Evolutionary conservation across 2,329 filamentous ascomycete species (phyloP), one percentile per base, ranked within the genome.

Genomic region (Aspergillus piperis): DNA sequence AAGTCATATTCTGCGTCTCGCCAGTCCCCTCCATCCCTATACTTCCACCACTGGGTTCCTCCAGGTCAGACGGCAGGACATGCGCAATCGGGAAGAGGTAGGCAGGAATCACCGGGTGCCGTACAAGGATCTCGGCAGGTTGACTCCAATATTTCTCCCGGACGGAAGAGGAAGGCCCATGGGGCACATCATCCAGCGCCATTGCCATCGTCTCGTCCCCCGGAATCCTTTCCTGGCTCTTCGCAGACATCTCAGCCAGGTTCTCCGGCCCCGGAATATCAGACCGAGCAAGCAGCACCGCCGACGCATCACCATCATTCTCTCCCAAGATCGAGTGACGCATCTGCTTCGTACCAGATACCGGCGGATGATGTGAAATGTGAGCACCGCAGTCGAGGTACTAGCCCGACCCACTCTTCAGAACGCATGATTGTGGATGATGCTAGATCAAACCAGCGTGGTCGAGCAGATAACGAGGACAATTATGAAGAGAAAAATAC

Each of bases 41-140:
- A 91, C 75, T 96, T 96, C 74, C 91, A 96, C 72, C 91, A 96
- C 73, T 96, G 92, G 92, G 90, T 94, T 61, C 92, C 92, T 49
- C 92, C 92, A 13, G 84, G 64, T 84, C 90, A 75, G 64, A 83
- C 84, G 61, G 88, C 90, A 73, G 89, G 90, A 62, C 85, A 85
- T 70, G 90, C 89, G 63, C 89, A 90, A 71, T 88, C 90, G 80
- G 88, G 89, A 86, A 89, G 86, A 55, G 87, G 86, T 81, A 76
- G 84, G 80, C 80, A 80, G 75, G 75, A 80, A 63, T 79, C 75
- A 67, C 76, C 75, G 55, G 71, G 75, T 67, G 73, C 74, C 68
- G 78, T 82, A 75, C 78, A 69, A 63, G 73, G 73, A 73, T 77
- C 76, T 77, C 80, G 78, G 75, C 81, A 78, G 52, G 75, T 81